phyloP scores from a whole-genome alignment of 331 rosid species.

The Spiraea crenata region DNA sequence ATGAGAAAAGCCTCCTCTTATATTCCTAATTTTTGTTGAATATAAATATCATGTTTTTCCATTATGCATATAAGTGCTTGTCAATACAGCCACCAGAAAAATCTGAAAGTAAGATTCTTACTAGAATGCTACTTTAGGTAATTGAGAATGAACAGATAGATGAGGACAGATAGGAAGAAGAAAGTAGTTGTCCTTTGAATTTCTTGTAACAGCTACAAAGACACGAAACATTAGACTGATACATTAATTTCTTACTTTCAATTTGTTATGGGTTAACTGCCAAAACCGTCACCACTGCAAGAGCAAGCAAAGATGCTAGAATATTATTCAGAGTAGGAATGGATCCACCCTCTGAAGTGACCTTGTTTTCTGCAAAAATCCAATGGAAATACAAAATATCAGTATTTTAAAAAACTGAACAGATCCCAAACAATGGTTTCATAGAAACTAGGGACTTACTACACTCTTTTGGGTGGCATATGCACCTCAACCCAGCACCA shows the following conservation, averaged over 20 bases:
- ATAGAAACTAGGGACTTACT: slow-evolving; percentile 42
- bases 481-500: slow-evolving; percentile 65
- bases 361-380: slow-evolving; percentile 59
- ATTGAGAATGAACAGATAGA: not conserved
- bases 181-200: not conserved
- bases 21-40: too few relatives aligned
- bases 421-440: not conserved
- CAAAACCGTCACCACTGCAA: slow-evolving; percentile 16
- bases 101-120: too few relatives aligned
- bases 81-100: not conserved
- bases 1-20: too few relatives aligned
- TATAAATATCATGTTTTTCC: too few relatives aligned
- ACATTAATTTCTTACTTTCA: not conserved
- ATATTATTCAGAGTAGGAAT: slow-evolving; percentile 23
- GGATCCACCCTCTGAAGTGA: slow-evolving; percentile 40
- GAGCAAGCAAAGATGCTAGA: slow-evolving; percentile 31
- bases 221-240: not conserved
- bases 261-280: not conserved
- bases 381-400: slow-evolving; percentile 1
- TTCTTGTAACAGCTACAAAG: not conserved
- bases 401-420: not conserved
- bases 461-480: slow-evolving; percentile 67
- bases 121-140: not conserved
- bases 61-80: not conserved
- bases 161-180: not conserved